Conservation (phyloP, 768 basidiomycete genomes). For the Mycena metata region DNA sequence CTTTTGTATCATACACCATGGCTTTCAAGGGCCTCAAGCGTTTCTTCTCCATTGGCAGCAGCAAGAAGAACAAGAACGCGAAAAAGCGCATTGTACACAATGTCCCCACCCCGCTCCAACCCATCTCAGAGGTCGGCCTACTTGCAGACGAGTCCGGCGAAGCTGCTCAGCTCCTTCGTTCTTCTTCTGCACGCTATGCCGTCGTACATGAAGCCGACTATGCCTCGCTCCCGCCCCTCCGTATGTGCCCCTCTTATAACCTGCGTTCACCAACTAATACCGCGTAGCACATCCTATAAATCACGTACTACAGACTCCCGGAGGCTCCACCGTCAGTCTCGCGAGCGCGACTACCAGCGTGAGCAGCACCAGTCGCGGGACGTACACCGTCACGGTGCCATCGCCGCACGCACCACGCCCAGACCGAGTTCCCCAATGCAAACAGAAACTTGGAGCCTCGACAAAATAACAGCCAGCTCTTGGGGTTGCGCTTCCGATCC, state of each 20-base stretch:
- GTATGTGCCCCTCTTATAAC: constrained; percentile 57
- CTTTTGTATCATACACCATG: constrained; percentile 15
- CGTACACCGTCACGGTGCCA: constrained; percentile 83
- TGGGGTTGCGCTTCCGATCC: constrained; percentile 79
- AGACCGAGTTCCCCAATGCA: constrained; percentile 76
- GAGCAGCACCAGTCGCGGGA: constrained; percentile 60
- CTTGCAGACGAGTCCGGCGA: constrained; percentile 45
- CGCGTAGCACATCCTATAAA: constrained; percentile 76
- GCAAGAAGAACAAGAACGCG: constrained; percentile 12
- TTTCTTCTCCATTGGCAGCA: constrained; percentile 25
- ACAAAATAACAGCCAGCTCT: constrained; percentile 64
- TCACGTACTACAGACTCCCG: constrained; percentile 62
- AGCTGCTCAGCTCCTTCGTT: constrained; percentile 69
- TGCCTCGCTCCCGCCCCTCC: constrained; percentile 73
- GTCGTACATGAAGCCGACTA: constrained; percentile 70
- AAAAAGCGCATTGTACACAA: constrained; percentile 27
- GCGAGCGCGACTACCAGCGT: constrained; percentile 59
- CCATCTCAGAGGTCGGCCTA: constrained; percentile 17
- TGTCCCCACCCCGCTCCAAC: constrained; percentile 15
- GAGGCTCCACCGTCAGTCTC: constrained; percentile 65
- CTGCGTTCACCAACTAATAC: constrained; percentile 26
- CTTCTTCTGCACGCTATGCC: constrained; percentile 77
- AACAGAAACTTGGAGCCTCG: constrained; percentile 60
- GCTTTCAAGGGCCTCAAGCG: constrained; percentile 33
- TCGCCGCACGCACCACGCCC: constrained; percentile 68